Evolutionary conservation across 345 rosid species (phyloP).

Genomic region (Viola odorata): DNA sequence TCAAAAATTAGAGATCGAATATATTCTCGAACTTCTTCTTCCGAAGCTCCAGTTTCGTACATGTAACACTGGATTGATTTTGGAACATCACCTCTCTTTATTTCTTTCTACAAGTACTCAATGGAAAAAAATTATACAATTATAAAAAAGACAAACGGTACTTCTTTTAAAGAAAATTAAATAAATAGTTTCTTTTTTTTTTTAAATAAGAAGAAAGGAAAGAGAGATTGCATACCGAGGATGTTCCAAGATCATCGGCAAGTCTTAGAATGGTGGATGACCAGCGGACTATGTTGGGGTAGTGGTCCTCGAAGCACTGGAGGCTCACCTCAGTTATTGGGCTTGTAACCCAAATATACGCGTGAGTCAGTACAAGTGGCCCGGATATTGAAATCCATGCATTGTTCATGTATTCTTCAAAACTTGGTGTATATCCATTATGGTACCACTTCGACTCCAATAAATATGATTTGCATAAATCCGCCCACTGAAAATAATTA

Average conservation of each 20-base stretch:
- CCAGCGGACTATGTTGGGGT: neutral
- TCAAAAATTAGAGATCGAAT: conserved; percentile 3
- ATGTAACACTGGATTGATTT: conserved; percentile 23
- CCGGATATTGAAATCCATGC: conserved; percentile 12
- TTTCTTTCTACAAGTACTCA: conserved; percentile 11
- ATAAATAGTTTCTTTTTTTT: no score
- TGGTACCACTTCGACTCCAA: neutral
- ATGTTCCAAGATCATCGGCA: conserved; percentile 17
- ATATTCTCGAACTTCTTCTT: conserved; percentile 12
- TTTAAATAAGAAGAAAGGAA: no score
- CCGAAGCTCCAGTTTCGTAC: conserved; percentile 18
- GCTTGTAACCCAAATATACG: neutral
- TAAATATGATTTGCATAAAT: neutral
- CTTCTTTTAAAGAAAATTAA: neutral
- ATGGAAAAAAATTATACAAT: neutral
- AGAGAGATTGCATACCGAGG: conserved; percentile 1
- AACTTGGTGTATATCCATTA: conserved; percentile 9
- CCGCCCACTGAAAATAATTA: neutral
- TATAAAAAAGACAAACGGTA: neutral
- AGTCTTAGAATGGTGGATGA: conserved; percentile 7
- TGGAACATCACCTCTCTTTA: conserved; percentile 22
- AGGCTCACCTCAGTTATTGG: neutral
- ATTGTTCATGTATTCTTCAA: conserved; percentile 17
- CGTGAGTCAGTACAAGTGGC: conserved; percentile 1
- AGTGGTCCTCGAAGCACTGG: neutral